Conservation (phyloP, 1,284 basidiomycete genomes). For the Irpex sp. region DNA sequence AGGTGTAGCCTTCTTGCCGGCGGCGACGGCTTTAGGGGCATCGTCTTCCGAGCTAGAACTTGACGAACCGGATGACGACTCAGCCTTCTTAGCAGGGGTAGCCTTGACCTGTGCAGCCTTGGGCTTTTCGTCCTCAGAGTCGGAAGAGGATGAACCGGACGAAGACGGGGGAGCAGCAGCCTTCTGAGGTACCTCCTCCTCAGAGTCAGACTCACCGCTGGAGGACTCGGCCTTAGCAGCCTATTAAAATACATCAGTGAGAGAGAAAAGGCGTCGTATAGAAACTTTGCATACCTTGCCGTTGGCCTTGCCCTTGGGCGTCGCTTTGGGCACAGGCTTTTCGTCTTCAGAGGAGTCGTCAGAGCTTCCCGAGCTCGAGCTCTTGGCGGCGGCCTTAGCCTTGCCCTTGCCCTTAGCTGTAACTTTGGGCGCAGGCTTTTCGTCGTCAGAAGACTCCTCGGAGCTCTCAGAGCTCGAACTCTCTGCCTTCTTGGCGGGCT, state of each 20-base stretch:
- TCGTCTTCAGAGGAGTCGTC: constrained; percentile 19
- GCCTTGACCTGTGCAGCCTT: constrained; percentile 35
- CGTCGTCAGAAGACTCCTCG: constrained; percentile 18
- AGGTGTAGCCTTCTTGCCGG: constrained; percentile 28
- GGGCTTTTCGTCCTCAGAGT: constrained; percentile 33
- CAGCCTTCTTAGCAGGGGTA: constrained; percentile 24
- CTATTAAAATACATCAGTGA: background rate
- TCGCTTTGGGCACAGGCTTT: constrained; percentile 17
- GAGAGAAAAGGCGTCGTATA: background rate
- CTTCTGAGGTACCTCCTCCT: constrained; percentile 11
- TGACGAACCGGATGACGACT: constrained; percentile 18
- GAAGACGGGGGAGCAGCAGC: constrained; percentile 6
- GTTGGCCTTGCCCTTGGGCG: constrained; percentile 15
- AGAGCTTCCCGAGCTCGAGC: too few relatives aligned
- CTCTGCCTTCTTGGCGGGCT: constrained; percentile 12
- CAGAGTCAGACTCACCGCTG: constrained; percentile 8
- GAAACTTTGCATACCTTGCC: constrained; percentile 17
- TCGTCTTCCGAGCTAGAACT: constrained; percentile 26
- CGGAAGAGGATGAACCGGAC: constrained; percentile 11
- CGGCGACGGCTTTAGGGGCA: constrained; percentile 22
- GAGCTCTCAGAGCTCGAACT: constrained; percentile 24
- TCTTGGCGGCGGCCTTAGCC: constrained; percentile 13
- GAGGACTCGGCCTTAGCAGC: constrained; percentile 12
- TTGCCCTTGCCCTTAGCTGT: constrained; percentile 16
- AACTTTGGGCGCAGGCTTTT: constrained; percentile 19